Evolutionary conservation across 129 eudicot genomes (phyloP).

Genomic region (Lonicera japonica): DNA sequence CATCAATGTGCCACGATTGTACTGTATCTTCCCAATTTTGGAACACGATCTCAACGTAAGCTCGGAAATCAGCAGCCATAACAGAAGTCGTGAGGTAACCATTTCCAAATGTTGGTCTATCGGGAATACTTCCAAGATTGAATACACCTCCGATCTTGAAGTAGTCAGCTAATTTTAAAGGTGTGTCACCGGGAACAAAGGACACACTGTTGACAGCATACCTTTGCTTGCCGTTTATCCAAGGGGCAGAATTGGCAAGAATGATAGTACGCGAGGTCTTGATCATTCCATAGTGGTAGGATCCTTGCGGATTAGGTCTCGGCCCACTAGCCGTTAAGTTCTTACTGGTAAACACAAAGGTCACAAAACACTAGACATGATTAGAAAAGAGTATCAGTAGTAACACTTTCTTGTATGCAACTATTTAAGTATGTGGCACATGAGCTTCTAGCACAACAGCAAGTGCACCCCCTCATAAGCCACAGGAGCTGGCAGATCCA

Average conservation of each 20-base stretch:
- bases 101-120: constrained; percentile 40
- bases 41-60: constrained; percentile 79
- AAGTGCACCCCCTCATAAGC: no score
- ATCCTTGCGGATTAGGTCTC: constrained; percentile 97
- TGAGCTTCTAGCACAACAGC: no score
- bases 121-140: constrained; percentile 71
- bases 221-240: constrained; percentile 74
- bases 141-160: constrained; percentile 83
- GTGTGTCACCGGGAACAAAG: constrained; percentile 62
- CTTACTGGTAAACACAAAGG: constrained; percentile 31
- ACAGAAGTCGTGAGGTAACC: constrained; percentile 73
- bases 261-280: constrained; percentile 68
- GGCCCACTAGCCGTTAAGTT: constrained; percentile 95
- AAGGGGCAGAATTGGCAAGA: constrained; percentile 82
- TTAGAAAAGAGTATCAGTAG: no score
- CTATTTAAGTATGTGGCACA: no score
- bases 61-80: constrained; percentile 74
- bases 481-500: no score
- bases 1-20: constrained; percentile 91
- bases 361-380: no score
- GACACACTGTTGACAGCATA: constrained; percentile 93
- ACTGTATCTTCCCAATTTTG: constrained; percentile 85
- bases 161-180: constrained; percentile 81
- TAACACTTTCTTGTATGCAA: no score
- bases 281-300: constrained; percentile 90